Evolutionary conservation across 129 eudicot species (phyloP), one percentile per base, ranked within the genome.

Genomic region (Scalesia atractyloides): DNA sequence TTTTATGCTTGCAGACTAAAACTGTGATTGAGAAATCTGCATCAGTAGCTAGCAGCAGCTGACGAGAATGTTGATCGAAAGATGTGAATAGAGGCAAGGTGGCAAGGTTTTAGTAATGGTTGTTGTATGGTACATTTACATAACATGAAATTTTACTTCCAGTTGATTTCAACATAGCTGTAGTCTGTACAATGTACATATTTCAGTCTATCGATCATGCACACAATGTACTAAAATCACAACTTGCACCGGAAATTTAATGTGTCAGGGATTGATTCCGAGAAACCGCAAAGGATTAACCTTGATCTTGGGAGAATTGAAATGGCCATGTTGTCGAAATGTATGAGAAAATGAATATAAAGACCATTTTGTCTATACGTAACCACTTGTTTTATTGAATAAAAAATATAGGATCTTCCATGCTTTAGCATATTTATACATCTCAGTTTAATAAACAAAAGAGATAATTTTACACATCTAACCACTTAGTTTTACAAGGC

Each of bases 11-110:
- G 39, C 68, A 66, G 74, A 8, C n/a, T 19, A 61, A 37, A 73
- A 49, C 10, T 34, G 51, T 62, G 51, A 5, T 16, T 48, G 50
- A 41, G 73, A 17, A 41, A 75, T 54, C 26, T 56, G 61, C 66
- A 44, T 36, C 46, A 24, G 69, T 9, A 22, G 62, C 15, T 26
- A 67, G 61, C 20, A 44, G 74, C 20, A 76, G 51, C 37, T 41
- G 66, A 75, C 54, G 67, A 14, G 58, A 26, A 64, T 20, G 73
- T 24, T 54, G 60, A 76, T 66, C 46, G 22, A 3, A 26, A 15
- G 57, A 34, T 36, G 57, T 15, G 68, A 54, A 9, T 37, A 51
- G 70, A 63, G n/a, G 66, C 64, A 70, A 10, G 22, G 33, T 74
- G n/a, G 66, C 64, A 70, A 16, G 22, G 33, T 74, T 19, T 34